A percentile compares a stretch with the other conserved stretches of the same genome.
phyloP scores from a whole-genome alignment of 2,329 filamentous ascomycete genomes.

The Nemania sp. region DNA sequence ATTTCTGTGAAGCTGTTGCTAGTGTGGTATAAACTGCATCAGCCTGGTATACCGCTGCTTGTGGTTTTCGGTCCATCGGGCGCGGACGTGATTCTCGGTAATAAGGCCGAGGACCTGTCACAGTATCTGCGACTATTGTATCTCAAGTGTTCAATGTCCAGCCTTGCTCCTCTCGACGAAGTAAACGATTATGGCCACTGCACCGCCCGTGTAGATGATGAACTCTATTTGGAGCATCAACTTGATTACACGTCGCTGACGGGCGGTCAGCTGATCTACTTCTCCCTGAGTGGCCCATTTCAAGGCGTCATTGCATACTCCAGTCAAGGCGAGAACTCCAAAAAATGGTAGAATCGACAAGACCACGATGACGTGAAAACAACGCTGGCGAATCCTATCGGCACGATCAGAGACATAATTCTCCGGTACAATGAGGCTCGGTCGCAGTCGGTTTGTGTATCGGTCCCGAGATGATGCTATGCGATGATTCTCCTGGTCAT shows the following conservation, averaged over 20 bases:
- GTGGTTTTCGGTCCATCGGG: too few species aligned
- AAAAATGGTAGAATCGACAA: constrained; percentile 53
- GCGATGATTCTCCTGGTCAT: background rate
- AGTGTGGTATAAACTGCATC: too few species aligned
- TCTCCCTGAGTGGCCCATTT: constrained; percentile 55
- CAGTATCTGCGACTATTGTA: background rate
- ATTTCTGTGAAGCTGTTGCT: too few species aligned
- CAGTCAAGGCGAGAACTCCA: constrained; percentile 48
- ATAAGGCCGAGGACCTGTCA: too few species aligned
- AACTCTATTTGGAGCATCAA: constrained; percentile 13
- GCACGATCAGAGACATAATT: constrained; percentile 32
- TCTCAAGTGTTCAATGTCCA: background rate
- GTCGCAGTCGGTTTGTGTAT: background rate
- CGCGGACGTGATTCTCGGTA: too few species aligned
- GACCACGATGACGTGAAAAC: constrained; percentile 46
- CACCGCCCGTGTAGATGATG: constrained; percentile 23
- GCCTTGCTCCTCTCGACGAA: constrained; percentile 23
- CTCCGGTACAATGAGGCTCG: constrained; percentile 17
- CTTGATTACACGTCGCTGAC: constrained; percentile 43
- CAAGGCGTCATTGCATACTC: constrained; percentile 50
- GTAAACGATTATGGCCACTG: constrained; percentile 29
- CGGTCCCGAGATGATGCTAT: background rate
- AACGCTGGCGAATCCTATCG: constrained; percentile 38
- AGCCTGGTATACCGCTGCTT: too few species aligned
- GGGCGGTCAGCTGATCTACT: constrained; percentile 44